Evolutionary conservation across 2,329 filamentous ascomycete species (phyloP).

Genomic region (Cladosporium sphaerospermum): DNA sequence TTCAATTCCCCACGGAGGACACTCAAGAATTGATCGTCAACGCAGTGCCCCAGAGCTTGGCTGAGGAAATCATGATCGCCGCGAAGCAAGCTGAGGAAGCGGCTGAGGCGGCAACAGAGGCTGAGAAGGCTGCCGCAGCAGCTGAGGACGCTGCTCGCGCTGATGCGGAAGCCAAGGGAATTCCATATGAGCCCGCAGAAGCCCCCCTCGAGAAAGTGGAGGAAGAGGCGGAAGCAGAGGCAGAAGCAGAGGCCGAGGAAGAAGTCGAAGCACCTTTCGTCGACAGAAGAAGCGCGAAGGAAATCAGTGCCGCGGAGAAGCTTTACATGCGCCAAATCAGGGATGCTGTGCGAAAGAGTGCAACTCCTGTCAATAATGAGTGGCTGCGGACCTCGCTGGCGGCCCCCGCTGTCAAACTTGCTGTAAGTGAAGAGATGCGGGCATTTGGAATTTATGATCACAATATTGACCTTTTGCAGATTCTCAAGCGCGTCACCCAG

Average conservation of each 20-base stretch:
- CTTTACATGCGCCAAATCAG: slow-evolving; percentile 13
- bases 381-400: slow-evolving; percentile 56
- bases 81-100: background rate
- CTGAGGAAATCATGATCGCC: slow-evolving; percentile 3
- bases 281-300: background rate
- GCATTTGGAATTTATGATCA: background rate
- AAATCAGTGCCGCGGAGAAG: slow-evolving; percentile 9
- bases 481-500: slow-evolving; percentile 73
- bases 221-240: background rate
- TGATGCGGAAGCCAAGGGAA: background rate
- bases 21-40: slow-evolving; percentile 8
- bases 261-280: background rate
- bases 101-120: slow-evolving; percentile 2
- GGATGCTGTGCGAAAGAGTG: background rate
- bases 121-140: background rate
- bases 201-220: no score
- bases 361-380: slow-evolving; percentile 23
- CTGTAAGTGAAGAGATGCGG: slow-evolving; percentile 48
- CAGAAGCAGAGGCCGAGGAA: background rate
- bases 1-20: slow-evolving; percentile 1
- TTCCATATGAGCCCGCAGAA: no score
- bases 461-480: slow-evolving; percentile 44
- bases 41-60: slow-evolving; percentile 7
- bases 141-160: background rate
- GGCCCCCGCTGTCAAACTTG: slow-evolving; percentile 62